Evolutionary conservation across 2,329 filamentous ascomycete species (phyloP).

Genomic region (Colletotrichum cordylinicola): DNA sequence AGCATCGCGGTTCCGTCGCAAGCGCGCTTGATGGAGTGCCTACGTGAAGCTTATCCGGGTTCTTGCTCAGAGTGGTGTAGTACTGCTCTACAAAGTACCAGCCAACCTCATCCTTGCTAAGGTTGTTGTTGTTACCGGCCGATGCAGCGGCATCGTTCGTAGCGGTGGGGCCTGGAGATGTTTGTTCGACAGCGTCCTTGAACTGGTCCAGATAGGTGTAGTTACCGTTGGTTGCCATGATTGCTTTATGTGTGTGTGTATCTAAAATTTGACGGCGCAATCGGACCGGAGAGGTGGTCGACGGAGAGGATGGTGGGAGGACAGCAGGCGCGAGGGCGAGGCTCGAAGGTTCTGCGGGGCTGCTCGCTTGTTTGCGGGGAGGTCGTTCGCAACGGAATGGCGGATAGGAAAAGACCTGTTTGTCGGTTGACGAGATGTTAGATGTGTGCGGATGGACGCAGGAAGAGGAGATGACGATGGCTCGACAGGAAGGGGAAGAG

Average conservation of each 20-base stretch:
- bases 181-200: constrained; percentile 42
- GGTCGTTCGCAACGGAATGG: not conserved
- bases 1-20: not conserved
- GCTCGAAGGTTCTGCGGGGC: constrained; percentile 19
- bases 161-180: constrained; percentile 38
- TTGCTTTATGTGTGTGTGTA: constrained; percentile 22
- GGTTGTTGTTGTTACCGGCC: constrained; percentile 47
- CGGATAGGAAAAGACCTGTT: not conserved
- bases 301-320: not conserved
- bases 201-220: constrained; percentile 51
- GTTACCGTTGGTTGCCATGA: constrained; percentile 66
- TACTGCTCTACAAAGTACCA: constrained; percentile 99
- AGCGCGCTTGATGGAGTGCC: constrained; percentile 32
- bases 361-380: constrained; percentile 3
- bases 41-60: constrained; percentile 88
- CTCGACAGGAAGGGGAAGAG: not conserved
- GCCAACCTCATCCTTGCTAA: constrained; percentile 90
- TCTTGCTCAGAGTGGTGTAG: constrained; percentile 96
- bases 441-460: not conserved
- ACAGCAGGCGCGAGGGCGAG: not conserved
- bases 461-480: not conserved
- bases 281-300: constrained; percentile 3
- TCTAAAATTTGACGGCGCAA: constrained; percentile 14
- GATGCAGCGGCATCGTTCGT: constrained; percentile 36
- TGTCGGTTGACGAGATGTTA: not conserved